A percentile compares a stretch with the other conserved stretches of the same genome.
These are phyloP conservation scores for Lactifluus piperatus DNA, from an alignment of 768 basidiomycete species.

Conservation along the genomic window DNA sequence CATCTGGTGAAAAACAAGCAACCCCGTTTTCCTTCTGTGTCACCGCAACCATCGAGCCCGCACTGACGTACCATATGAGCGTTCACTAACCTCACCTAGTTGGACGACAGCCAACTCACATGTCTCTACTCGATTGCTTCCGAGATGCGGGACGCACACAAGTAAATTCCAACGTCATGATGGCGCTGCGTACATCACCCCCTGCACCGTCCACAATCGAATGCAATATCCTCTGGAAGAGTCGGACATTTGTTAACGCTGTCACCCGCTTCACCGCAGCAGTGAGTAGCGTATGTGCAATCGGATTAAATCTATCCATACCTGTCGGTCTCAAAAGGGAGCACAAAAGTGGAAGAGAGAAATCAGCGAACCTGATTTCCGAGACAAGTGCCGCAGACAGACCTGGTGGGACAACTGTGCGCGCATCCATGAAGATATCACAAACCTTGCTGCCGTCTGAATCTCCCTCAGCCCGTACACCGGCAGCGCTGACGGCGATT, in stretches of 20 bases:
- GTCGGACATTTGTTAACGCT: constrained; percentile 27
- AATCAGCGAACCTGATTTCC: constrained; percentile 71
- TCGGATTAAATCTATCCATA: constrained; percentile 72
- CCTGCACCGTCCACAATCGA: constrained; percentile 69
- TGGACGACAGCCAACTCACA: constrained; percentile 12
- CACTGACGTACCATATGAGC: constrained; percentile 10
- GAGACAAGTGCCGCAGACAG: constrained; percentile 65
- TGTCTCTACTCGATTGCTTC: constrained; percentile 30
- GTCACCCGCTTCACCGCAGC: constrained; percentile 65
- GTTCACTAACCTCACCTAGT: constrained; percentile 15
- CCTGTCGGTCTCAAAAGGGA: background rate
- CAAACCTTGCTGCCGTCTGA: constrained; percentile 40
- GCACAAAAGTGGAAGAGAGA: background rate
- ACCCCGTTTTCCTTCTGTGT: constrained; percentile 78
- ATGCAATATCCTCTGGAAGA: constrained; percentile 62
- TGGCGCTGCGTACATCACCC: constrained; percentile 88
- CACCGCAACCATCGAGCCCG: constrained; percentile 49
- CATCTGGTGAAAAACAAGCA: constrained; percentile 85
- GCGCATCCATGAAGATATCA: constrained; percentile 52
- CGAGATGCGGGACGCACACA: constrained; percentile 39
- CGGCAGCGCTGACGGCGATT: constrained; percentile 76
- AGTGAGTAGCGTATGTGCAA: constrained; percentile 77
- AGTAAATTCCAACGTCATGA: constrained; percentile 89
- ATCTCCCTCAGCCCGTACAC: constrained; percentile 57
- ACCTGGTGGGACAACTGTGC: constrained; percentile 61